Evolutionary conservation across 176 grass and related monocot species (phyloP).

Genomic region (Pontederia crassipes): DNA sequence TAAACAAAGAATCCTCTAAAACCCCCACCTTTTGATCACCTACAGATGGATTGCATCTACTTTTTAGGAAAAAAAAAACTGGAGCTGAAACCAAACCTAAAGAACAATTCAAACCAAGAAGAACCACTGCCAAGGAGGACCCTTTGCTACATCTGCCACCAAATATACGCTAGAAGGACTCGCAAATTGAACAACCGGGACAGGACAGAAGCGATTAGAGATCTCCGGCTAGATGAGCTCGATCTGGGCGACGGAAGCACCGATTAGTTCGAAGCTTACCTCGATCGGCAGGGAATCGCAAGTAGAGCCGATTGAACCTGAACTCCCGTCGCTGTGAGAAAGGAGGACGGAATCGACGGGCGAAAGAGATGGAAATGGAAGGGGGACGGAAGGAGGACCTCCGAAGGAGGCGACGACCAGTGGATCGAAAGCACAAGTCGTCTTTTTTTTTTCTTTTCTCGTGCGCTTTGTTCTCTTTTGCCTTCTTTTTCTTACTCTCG

Average conservation of each 20-base stretch:
- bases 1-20: not conserved
- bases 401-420: slow-evolving; percentile 1
- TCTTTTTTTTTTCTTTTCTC: no score
- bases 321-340: no score
- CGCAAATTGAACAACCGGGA: not conserved
- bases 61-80: not conserved
- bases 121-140: not conserved
- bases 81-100: not conserved
- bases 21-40: not conserved
- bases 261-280: slow-evolving; percentile 15
- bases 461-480: no score
- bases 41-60: not conserved
- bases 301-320: not conserved
- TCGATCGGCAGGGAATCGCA: slow-evolving; percentile 17
- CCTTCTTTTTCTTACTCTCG: no score
- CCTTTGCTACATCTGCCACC: not conserved
- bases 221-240: not conserved
- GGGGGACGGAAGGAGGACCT: not conserved
- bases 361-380: no score
- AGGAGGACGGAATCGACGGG: not conserved
- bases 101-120: not conserved
- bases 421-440: not conserved
- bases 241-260: slow-evolving; percentile 5
- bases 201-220: not conserved
- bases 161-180: not conserved